phyloP scores from a whole-genome alignment of 179 eudicot species.

The Spergularia azorica region DNA sequence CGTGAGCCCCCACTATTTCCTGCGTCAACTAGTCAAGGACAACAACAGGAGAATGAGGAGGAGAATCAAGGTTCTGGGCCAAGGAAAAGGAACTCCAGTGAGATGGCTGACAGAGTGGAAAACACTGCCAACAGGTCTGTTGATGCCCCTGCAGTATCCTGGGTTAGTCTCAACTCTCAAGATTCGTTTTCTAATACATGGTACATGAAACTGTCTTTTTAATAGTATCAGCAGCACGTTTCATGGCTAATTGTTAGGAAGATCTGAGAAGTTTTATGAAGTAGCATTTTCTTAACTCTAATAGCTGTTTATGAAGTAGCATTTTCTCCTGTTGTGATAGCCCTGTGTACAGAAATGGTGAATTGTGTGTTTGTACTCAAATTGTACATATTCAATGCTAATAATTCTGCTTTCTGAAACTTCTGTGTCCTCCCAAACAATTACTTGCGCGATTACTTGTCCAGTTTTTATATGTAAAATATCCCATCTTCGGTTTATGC shows the following conservation, averaged over 20 bases:
- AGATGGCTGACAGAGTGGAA: slow-evolving; percentile 46
- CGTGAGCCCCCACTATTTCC: slow-evolving; percentile 75
- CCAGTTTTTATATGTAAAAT: too few relatives aligned
- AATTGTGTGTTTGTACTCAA: slow-evolving; percentile 5
- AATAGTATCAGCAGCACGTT: not conserved
- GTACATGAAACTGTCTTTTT: slow-evolving; percentile 13
- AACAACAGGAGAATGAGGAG: slow-evolving; percentile 43
- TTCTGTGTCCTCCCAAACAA: not conserved
- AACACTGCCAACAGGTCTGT: slow-evolving; percentile 23
- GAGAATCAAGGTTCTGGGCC: slow-evolving; percentile 45
- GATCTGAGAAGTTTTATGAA: not conserved
- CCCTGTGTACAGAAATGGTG: not conserved
- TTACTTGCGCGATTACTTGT: not conserved
- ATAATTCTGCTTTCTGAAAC: not conserved
- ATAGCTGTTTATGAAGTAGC: not conserved
- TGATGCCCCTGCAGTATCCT: slow-evolving; percentile 27
- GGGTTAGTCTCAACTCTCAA: slow-evolving; percentile 13
- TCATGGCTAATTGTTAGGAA: not conserved
- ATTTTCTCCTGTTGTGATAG: slow-evolving; percentile 1
- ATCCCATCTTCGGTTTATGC: too few relatives aligned
- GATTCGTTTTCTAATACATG: not conserved
- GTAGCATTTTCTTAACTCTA: not conserved
- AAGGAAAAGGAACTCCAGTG: slow-evolving; percentile 63
- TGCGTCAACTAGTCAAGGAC: slow-evolving; percentile 38
- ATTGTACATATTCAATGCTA: not conserved